Percentiles rank a stretch among this genome's conserved stretches.
These are phyloP conservation scores for Acanthamoeba comandoni DNA, from an alignment of 208 protist genomes.

Conservation along the genomic window DNA sequence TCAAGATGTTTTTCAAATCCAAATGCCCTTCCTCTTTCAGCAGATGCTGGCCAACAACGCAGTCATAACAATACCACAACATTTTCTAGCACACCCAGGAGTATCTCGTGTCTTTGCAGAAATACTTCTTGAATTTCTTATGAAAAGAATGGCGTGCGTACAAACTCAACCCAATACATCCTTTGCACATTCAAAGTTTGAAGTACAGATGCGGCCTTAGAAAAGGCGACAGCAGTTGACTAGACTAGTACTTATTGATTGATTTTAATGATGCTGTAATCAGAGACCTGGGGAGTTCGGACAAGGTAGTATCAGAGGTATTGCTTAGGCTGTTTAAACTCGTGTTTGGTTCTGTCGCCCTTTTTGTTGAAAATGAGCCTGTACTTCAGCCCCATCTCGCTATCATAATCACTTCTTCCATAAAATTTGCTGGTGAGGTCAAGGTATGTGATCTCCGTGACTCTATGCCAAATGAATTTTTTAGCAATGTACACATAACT, in stretches of 20 bases:
- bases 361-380: conserved; percentile 88
- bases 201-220: no score
- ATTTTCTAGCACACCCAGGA: conserved; percentile 85
- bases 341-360: conserved; percentile 86
- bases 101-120: conserved; percentile 85
- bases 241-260: not conserved
- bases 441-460: not conserved
- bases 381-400: conserved; percentile 88
- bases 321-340: conserved; percentile 89
- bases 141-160: conserved; percentile 73
- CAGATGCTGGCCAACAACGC: conserved; percentile 82
- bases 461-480: not conserved
- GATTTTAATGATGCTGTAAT: not conserved
- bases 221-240: no score
- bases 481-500: not conserved
- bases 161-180: not conserved
- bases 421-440: conserved; percentile 80
- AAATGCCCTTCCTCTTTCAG: conserved; percentile 87
- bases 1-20: conserved; percentile 84
- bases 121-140: conserved; percentile 87
- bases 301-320: conserved; percentile 69
- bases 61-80: conserved; percentile 88
- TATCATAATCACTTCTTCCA: conserved; percentile 81
- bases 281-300: conserved; percentile 64
- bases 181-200: not conserved